A percentile compares a stretch with the other conserved stretches of the same genome.
Evolutionary conservation across 345 rosid genomes (phyloP).

Genomic region (Rhizophora apiculata): DNA sequence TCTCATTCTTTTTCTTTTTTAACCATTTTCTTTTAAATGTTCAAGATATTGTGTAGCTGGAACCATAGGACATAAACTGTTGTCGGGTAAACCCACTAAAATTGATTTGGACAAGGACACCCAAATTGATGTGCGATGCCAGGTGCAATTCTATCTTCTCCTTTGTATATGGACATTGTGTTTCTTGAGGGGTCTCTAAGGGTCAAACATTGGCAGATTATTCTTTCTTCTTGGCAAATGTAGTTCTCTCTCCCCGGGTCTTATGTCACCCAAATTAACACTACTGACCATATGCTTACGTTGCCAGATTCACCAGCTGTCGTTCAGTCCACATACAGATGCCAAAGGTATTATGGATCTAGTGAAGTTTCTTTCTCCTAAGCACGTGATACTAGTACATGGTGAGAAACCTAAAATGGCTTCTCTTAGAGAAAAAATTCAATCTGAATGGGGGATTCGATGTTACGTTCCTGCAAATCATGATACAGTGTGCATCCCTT

Average conservation of each 20-base stretch:
- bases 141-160: slow-evolving; percentile 45
- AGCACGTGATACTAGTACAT: slow-evolving; percentile 77
- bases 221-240: no score
- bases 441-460: slow-evolving; percentile 63
- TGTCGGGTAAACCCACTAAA: slow-evolving; percentile 84
- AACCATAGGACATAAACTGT: slow-evolving; percentile 78
- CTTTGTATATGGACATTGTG: neutral
- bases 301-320: slow-evolving; percentile 78
- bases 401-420: slow-evolving; percentile 93
- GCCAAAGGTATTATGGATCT: slow-evolving; percentile 97
- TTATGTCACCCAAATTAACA: neutral
- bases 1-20: neutral
- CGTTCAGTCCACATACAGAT: slow-evolving; percentile 96
- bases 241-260: no score
- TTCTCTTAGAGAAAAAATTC: slow-evolving; percentile 61
- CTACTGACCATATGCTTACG: slow-evolving; percentile 3
- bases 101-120: slow-evolving; percentile 79
- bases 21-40: neutral
- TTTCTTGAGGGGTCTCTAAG: neutral
- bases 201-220: no score
- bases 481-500: slow-evolving; percentile 61
- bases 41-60: slow-evolving; percentile 91
- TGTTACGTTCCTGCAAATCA: slow-evolving; percentile 77
- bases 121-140: slow-evolving; percentile 84
- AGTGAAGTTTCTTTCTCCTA: slow-evolving; percentile 73